Evolutionary conservation across 805 yeast genomes (phyloP).

Genomic region (Zygoascus bituminiphila): DNA sequence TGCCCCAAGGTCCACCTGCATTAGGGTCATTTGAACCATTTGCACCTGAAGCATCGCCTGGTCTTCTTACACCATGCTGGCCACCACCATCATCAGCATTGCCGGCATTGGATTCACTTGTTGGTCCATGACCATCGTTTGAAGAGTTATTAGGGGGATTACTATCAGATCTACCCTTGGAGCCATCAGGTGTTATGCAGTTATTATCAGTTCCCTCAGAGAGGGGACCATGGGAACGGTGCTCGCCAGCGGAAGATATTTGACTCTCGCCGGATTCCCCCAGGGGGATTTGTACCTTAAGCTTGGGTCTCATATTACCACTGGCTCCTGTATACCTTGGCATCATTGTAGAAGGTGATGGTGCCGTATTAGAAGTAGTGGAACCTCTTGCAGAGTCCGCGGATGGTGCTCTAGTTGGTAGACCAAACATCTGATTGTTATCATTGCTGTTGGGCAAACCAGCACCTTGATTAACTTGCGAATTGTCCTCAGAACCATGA

Average conservation of each 20-base stretch:
- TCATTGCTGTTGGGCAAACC: neutral
- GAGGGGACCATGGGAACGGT: neutral
- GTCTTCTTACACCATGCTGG: slow-evolving; percentile 7
- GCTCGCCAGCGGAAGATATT: neutral
- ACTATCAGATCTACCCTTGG: neutral
- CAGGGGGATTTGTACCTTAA: slow-evolving; percentile 32
- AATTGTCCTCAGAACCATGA: slow-evolving; percentile 3
- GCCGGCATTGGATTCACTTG: neutral
- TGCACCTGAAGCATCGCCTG: neutral
- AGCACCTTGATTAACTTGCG: neutral
- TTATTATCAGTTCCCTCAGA: neutral
- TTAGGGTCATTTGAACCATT: neutral
- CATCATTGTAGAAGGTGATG: neutral
- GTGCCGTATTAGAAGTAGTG: neutral
- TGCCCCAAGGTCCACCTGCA: slow-evolving; percentile 21
- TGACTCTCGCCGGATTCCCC: slow-evolving; percentile 17
- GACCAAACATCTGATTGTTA: neutral
- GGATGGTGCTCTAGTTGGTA: neutral
- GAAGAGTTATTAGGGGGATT: neutral
- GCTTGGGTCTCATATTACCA: slow-evolving; percentile 26
- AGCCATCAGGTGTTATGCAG: neutral
- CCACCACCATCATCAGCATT: neutral
- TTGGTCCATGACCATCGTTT: neutral
- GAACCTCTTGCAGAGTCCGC: neutral
- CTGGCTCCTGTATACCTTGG: neutral